Percentiles rank a stretch among this genome's conserved stretches.
Evolutionary conservation across 805 yeast genomes (phyloP).

Genomic region (Saccharomycopsis amapae): DNA sequence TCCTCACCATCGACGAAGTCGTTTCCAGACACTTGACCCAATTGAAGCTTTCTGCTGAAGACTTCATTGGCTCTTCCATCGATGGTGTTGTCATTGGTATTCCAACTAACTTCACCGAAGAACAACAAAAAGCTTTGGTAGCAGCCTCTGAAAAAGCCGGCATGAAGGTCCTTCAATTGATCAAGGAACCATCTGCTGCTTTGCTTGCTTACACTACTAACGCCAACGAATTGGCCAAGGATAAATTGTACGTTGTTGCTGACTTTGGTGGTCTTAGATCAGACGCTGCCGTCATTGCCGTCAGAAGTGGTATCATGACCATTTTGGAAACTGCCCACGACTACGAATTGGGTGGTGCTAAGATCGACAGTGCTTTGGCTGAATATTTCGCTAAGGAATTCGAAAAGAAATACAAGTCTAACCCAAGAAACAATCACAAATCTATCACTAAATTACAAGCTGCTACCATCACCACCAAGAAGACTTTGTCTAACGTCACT

Average conservation of each 20-base stretch:
- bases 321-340: constrained; percentile 80
- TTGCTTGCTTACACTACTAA: constrained; percentile 65
- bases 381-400: constrained; percentile 90
- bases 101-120: constrained; percentile 78
- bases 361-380: constrained; percentile 70
- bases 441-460: constrained; percentile 83
- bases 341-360: constrained; percentile 78
- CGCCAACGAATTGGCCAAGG: constrained; percentile 34
- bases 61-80: constrained; percentile 74
- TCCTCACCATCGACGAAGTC: constrained; percentile 66
- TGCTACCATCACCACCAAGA: constrained; percentile 78
- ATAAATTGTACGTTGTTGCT: constrained; percentile 81
- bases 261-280: constrained; percentile 96
- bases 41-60: constrained; percentile 83
- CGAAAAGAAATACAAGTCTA: constrained; percentile 74
- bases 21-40: constrained; percentile 77
- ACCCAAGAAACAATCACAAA: constrained; percentile 75
- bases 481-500: constrained; percentile 85
- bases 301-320: constrained; percentile 91
- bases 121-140: constrained; percentile 58
- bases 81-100: constrained; percentile 84
- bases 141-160: constrained; percentile 65
- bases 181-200: constrained; percentile 91
- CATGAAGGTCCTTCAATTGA: constrained; percentile 73
- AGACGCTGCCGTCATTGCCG: constrained; percentile 89